phyloP scores from a whole-genome alignment of 2,329 filamentous ascomycete species.

The Metarhizium humberi region DNA sequence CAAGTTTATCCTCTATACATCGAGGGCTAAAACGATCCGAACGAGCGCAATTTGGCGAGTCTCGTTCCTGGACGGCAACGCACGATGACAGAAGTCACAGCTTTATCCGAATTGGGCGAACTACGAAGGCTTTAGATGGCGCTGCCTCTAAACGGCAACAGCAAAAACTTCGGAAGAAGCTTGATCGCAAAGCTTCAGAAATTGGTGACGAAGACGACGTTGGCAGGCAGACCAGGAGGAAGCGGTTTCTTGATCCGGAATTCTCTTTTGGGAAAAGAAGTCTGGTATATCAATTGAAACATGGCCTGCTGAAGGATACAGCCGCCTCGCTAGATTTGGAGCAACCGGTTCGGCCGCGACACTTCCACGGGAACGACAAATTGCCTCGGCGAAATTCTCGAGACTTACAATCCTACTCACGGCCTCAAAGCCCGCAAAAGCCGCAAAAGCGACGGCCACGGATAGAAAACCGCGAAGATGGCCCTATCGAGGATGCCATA shows the following conservation, averaged over 20 bases:
- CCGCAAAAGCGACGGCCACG: not conserved
- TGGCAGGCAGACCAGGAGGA: constrained; percentile 34
- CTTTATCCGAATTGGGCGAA: constrained; percentile 7
- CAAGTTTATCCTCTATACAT: constrained; percentile 57
- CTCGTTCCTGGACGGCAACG: constrained; percentile 6
- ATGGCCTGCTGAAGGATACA: constrained; percentile 26
- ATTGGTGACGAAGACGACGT: constrained; percentile 21
- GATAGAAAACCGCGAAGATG: not conserved
- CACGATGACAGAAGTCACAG: constrained; percentile 10
- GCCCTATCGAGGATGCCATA: not conserved
- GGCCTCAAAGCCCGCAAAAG: not conserved
- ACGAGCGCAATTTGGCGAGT: constrained; percentile 19
- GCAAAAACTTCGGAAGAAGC: constrained; percentile 42
- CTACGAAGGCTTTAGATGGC: constrained; percentile 19
- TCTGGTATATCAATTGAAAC: constrained; percentile 44
- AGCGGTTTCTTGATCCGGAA: constrained; percentile 42
- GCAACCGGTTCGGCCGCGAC: constrained; percentile 14
- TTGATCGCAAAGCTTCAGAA: constrained; percentile 31
- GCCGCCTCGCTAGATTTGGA: constrained; percentile 15
- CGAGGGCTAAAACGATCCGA: constrained; percentile 49
- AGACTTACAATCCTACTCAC: not conserved
- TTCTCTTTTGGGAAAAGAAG: constrained; percentile 44
- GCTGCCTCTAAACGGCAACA: constrained; percentile 21
- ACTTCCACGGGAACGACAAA: not conserved
- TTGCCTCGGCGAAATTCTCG: not conserved